Conservation (phyloP, 2,329 filamentous ascomycete species). For the Phyllosticta paracitricarpa region DNA sequence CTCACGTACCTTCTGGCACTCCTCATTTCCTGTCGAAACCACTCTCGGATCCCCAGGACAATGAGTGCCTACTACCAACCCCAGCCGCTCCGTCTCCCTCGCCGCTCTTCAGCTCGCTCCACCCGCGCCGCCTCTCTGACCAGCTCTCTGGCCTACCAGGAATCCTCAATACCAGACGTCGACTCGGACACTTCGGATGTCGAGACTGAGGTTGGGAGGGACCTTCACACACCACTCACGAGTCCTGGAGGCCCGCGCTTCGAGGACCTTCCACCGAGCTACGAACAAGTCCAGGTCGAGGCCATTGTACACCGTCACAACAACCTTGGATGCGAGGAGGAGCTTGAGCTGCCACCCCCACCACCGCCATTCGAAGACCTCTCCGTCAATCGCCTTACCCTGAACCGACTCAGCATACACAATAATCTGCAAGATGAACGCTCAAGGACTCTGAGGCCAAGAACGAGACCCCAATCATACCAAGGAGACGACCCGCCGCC, state of each 20-base stretch:
- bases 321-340: background rate
- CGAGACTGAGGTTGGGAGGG: background rate
- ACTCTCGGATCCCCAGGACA: background rate
- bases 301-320: background rate
- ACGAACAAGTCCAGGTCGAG: conserved; percentile 22
- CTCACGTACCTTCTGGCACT: background rate
- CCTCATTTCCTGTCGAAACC: background rate
- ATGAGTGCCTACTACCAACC: background rate
- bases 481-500: background rate
- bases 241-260: conserved; percentile 20
- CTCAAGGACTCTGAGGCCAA: background rate
- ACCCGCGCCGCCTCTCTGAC: background rate
- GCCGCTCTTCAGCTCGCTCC: background rate
- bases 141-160: background rate
- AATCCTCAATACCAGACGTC: background rate
- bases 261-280: conserved; percentile 27
- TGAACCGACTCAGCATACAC: background rate
- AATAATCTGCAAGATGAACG: background rate
- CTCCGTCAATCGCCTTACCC: background rate
- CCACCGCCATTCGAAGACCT: background rate
- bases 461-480: background rate
- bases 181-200: background rate
- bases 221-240: background rate
- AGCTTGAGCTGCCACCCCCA: background rate
- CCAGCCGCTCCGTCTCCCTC: background rate